A percentile compares a stretch with the other conserved stretches of the same genome.
Evolutionary conservation across 2,329 filamentous ascomycete species (phyloP).

Genomic region (Phialophora macrospora): DNA sequence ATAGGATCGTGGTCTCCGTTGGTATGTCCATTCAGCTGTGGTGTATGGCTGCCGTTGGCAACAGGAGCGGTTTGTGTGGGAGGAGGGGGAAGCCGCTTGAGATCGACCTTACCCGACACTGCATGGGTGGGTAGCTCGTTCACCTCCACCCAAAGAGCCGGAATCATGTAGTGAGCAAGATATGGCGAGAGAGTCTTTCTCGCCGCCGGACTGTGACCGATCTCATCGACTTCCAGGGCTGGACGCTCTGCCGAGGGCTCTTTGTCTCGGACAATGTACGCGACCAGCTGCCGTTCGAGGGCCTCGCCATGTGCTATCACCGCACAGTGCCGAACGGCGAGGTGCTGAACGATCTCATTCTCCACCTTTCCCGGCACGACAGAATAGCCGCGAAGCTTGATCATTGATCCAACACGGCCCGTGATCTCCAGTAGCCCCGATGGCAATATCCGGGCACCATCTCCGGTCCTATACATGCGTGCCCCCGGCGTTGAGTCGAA

Average conservation of each 20-base stretch:
- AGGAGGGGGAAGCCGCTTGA: slow-evolving; percentile 72
- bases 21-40: slow-evolving; percentile 43
- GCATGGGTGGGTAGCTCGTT: slow-evolving; percentile 73
- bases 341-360: slow-evolving; percentile 69
- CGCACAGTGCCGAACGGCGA: slow-evolving; percentile 73
- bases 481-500: slow-evolving; percentile 65
- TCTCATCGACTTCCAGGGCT: slow-evolving; percentile 68
- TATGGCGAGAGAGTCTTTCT: slow-evolving; percentile 67
- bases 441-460: slow-evolving; percentile 69
- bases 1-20: slow-evolving; percentile 66
- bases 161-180: slow-evolving; percentile 83
- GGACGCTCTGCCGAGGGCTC: slow-evolving; percentile 64
- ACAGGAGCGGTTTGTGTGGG: slow-evolving; percentile 54
- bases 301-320: slow-evolving; percentile 77
- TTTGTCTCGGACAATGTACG: slow-evolving; percentile 73
- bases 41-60: slow-evolving; percentile 39
- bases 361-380: slow-evolving; percentile 79
- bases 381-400: slow-evolving; percentile 78
- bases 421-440: slow-evolving; percentile 75
- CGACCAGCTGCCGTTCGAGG: slow-evolving; percentile 74
- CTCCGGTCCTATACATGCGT: slow-evolving; percentile 76
- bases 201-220: slow-evolving; percentile 72
- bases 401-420: slow-evolving; percentile 77
- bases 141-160: slow-evolving; percentile 75
- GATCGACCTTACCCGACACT: slow-evolving; percentile 78